A percentile compares a stretch with the other conserved stretches of the same genome.
Evolutionary conservation across 176 grass and related monocot genomes (phyloP).

Genomic region (Rhynchospora tenuis): DNA sequence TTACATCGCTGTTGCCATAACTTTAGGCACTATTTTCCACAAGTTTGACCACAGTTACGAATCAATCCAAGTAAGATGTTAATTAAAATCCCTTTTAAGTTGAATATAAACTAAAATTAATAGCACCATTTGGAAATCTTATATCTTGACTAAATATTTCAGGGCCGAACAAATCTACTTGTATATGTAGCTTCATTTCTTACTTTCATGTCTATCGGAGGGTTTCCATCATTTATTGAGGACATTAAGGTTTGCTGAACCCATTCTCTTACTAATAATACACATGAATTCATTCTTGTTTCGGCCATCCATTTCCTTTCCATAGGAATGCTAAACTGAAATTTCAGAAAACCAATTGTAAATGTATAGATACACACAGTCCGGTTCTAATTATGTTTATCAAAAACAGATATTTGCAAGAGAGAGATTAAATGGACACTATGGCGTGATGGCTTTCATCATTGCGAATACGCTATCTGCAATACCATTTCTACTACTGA

Average conservation of each 20-base stretch:
- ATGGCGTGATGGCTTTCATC: conserved; percentile 3
- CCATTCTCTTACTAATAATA: no score
- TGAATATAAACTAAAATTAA: not conserved
- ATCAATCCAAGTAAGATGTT: conserved; percentile 28
- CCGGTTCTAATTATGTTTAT: not conserved
- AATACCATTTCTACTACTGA: conserved; percentile 4
- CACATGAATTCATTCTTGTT: no score
- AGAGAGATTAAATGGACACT: conserved; percentile 24
- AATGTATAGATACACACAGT: not conserved
- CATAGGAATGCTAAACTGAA: not conserved
- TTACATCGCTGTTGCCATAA: conserved; percentile 48
- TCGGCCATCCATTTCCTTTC: no score
- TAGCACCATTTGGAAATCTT: not conserved
- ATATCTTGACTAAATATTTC: not conserved
- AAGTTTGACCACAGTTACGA: conserved; percentile 21
- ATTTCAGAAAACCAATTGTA: not conserved
- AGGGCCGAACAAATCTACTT: conserved; percentile 23
- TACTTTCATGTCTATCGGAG: conserved; percentile 38
- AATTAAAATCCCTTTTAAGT: not conserved
- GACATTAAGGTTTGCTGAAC: conserved; percentile 31
- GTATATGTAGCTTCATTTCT: conserved; percentile 26
- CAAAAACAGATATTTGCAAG: conserved; percentile 21
- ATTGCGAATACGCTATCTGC: conserved; percentile 6
- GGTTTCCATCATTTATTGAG: conserved; percentile 38
- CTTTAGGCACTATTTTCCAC: conserved; percentile 43